phyloP scores from a whole-genome alignment of 441 rosid species.

The Euphorbia corollata region DNA sequence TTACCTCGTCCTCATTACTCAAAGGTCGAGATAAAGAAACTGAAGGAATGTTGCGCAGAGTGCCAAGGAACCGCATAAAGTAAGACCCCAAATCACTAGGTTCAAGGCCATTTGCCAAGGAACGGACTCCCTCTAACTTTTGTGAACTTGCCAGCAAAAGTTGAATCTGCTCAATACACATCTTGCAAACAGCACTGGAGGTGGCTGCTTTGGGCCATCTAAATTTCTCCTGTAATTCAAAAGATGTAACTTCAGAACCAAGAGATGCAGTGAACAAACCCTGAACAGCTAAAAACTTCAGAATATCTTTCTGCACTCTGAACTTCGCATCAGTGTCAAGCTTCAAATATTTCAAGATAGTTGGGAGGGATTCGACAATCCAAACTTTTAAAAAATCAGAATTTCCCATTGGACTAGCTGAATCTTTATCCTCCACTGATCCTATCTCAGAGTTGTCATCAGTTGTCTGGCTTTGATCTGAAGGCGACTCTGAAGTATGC shows the following conservation, averaged over 20 bases:
- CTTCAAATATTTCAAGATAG: conserved; percentile 61
- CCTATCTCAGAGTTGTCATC: conserved; percentile 95
- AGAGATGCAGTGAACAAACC: conserved; percentile 88
- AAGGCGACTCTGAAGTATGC: conserved; percentile 68
- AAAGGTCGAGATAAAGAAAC: conserved; percentile 76
- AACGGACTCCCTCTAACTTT: conserved; percentile 46
- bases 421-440: conserved; percentile 71
- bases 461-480: conserved; percentile 98
- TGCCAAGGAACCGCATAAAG: conserved; percentile 75
- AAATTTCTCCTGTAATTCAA: no score
- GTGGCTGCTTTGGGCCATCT: no score
- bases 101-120: conserved; percentile 45
- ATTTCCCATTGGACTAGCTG: conserved; percentile 40
- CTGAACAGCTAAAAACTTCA: conserved; percentile 91
- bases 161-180: conserved; percentile 91
- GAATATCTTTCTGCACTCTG: conserved; percentile 66
- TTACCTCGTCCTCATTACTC: conserved; percentile 68
- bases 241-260: conserved; percentile 46
- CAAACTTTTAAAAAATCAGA: conserved; percentile 74
- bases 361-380: conserved; percentile 80
- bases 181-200: conserved; percentile 43
- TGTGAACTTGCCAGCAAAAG: conserved; percentile 65
- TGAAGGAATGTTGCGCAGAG: conserved; percentile 85
- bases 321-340: conserved; percentile 62
- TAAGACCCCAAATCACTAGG: conserved; percentile 65